Evolutionary conservation across 1,139 yeast species (phyloP).

Genomic region (Torulaspora pretoriensis): DNA sequence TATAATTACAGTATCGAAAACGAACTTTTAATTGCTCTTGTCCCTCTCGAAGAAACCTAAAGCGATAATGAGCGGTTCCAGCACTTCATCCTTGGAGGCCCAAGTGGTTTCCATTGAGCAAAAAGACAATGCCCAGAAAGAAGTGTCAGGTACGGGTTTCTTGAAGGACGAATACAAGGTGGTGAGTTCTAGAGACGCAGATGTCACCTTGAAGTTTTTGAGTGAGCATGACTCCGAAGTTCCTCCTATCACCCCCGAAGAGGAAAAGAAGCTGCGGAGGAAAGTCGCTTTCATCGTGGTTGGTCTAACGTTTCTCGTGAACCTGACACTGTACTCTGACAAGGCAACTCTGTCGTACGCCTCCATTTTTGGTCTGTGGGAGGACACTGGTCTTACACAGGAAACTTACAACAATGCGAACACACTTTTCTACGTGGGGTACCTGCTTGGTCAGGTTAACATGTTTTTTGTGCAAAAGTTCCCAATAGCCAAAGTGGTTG

Average conservation of each 20-base stretch:
- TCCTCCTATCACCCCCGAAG: slow-evolving; percentile 39
- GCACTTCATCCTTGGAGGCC: slow-evolving; percentile 7
- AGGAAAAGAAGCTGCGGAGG: slow-evolving; percentile 37
- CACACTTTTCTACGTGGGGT: slow-evolving; percentile 42
- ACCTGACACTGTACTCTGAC: slow-evolving; percentile 43
- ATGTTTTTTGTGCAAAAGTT: slow-evolving; percentile 38
- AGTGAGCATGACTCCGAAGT: slow-evolving; percentile 34
- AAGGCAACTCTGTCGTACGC: slow-evolving; percentile 45
- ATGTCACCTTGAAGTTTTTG: slow-evolving; percentile 41
- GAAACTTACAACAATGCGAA: slow-evolving; percentile 40
- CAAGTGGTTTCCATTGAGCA: not conserved
- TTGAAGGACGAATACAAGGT: slow-evolving; percentile 11
- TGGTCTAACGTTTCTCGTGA: slow-evolving; percentile 38
- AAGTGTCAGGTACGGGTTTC: not conserved
- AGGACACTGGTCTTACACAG: slow-evolving; percentile 40
- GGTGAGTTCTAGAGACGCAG: slow-evolving; percentile 37
- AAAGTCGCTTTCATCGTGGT: slow-evolving; percentile 39
- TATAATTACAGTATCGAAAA: not conserved
- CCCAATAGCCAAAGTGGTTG: slow-evolving; percentile 38
- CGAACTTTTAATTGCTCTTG: not conserved
- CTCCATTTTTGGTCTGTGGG: slow-evolving; percentile 42
- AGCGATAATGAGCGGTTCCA: not conserved
- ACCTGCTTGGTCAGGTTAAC: slow-evolving; percentile 40
- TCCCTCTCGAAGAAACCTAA: not conserved
- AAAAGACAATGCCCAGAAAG: slow-evolving; percentile 2